Evolutionary conservation across 371 early-diverging fungal species (phyloP), one percentile per base, ranked within the genome.

Genomic region (Mortierella sp.): DNA sequence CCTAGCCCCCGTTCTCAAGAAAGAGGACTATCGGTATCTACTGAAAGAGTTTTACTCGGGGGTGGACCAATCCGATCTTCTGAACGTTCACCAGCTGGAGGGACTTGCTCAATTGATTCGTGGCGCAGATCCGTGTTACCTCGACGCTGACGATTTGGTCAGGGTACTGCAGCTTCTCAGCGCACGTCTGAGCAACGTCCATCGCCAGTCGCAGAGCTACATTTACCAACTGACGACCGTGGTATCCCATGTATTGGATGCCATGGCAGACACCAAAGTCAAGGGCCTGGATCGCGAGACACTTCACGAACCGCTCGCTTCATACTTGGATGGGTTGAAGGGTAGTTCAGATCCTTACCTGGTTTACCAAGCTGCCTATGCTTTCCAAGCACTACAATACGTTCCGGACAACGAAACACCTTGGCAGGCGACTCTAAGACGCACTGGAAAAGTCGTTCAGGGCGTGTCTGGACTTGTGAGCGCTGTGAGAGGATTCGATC

Each of bases 121-220:
- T 43, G 3, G 24, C 16, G 61, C 61, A 3, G 4, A 46, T 9
- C 8, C 27, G 0, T 43, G n/a, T 23, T 28, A 52, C 46, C 28
- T 53, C 9, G 45, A 42, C n/a, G 23, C 43, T n/a, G 60, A 60
- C 28, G 60, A 60, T 30, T 42, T 51, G 9, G 60, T 60, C 42
- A 50, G 16, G 28, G 51, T 60, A 14, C 19, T 60, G 0, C 1
- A 13, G 3, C 19, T 51, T 28, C 30, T 60, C 18, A 50, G 23
- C 51, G 27, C 39, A 2, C 51, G 60, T 8, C 52, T 60, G 7
- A 50, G 51, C 26, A 19, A 24, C 1, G 51, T 28, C 3, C 52
- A 51, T 14, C 14, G 23, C 5, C 42, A 60, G n/a, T 51, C 60
- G 7, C 39, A 2, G 18, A 13, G 18, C 0, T 27, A 51, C 19